These are phyloP conservation scores for Stereocaulon alpinum DNA, from an alignment of 495 filamentous ascomycete species.

Conservation along the genomic window DNA sequence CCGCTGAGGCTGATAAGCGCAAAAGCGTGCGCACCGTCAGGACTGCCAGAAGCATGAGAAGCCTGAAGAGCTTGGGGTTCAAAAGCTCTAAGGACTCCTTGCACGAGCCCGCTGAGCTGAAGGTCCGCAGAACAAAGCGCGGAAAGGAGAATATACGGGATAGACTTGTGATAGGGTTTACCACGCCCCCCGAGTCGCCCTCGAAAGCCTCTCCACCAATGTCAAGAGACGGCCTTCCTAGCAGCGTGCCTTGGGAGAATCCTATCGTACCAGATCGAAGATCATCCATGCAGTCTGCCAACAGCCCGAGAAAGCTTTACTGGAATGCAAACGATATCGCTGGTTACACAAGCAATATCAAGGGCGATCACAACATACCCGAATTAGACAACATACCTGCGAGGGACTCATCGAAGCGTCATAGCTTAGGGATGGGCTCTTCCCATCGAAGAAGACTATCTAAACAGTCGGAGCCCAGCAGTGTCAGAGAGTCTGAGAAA, in stretches of 20 bases:
- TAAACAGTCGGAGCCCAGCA: conserved; percentile 1
- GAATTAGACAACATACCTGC: conserved; percentile 14
- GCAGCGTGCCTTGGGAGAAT: not conserved
- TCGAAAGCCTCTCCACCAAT: conserved; percentile 29
- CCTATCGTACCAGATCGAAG: conserved; percentile 1
- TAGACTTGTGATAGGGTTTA: conserved; percentile 37
- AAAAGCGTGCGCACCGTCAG: conserved; percentile 37
- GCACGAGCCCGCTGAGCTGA: conserved; percentile 26
- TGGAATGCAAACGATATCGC: conserved; percentile 1
- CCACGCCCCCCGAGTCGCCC: conserved; percentile 21
- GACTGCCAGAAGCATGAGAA: conserved; percentile 24
- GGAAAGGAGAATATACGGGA: conserved; percentile 28
- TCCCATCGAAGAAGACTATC: conserved; percentile 7
- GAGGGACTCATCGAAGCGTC: conserved; percentile 16
- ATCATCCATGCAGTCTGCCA: conserved; percentile 9
- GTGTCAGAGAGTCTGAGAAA: not conserved
- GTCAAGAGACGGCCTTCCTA: conserved; percentile 31
- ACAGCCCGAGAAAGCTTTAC: not conserved
- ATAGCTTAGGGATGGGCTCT: conserved; percentile 15
- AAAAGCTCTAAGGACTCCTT: conserved; percentile 50
- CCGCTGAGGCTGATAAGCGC: conserved; percentile 43
- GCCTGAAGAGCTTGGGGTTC: conserved; percentile 44
- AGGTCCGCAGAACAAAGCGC: not conserved
- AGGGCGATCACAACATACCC: conserved; percentile 25
- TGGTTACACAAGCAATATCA: conserved; percentile 16